phyloP scores from a whole-genome alignment of 2,329 filamentous ascomycete species.

The Ambrosiella xylebori region DNA sequence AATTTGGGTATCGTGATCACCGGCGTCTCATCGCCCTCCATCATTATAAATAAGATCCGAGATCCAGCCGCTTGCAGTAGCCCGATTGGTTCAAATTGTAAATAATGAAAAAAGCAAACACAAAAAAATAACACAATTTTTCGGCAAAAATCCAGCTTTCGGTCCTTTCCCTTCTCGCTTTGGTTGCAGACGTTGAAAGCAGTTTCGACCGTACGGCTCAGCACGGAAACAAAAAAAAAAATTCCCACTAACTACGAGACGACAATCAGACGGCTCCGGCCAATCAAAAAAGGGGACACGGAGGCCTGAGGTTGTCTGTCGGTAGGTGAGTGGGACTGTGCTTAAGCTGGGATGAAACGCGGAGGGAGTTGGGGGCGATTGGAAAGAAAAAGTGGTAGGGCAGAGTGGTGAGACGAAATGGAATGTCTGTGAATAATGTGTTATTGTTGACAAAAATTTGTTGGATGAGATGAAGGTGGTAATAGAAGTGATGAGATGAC shows the following conservation, averaged over 20 bases:
- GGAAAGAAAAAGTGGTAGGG: background rate
- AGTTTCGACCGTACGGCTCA: background rate
- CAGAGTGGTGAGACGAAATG: background rate
- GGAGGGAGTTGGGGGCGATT: background rate
- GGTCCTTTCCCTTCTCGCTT: too few species aligned
- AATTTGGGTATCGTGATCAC: constrained; percentile 46
- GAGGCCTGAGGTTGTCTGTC: background rate
- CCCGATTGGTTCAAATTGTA: background rate
- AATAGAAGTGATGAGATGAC: background rate
- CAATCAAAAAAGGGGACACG: background rate
- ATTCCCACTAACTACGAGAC: background rate
- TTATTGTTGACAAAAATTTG: background rate
- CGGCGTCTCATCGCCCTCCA: background rate
- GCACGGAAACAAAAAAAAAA: background rate
- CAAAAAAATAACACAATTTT: too few species aligned
- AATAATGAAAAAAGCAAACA: background rate
- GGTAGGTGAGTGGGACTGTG: background rate
- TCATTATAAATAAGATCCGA: background rate
- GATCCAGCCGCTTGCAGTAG: background rate
- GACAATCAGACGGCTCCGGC: background rate
- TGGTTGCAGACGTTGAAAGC: too few species aligned
- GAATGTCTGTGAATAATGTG: background rate
- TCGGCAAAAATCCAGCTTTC: too few species aligned
- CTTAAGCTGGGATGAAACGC: constrained; percentile 1
- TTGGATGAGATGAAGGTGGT: background rate